These are phyloP conservation scores for Ogataea pignaliae DNA, from an alignment of 805 yeast genomes.

Conservation along the genomic window DNA sequence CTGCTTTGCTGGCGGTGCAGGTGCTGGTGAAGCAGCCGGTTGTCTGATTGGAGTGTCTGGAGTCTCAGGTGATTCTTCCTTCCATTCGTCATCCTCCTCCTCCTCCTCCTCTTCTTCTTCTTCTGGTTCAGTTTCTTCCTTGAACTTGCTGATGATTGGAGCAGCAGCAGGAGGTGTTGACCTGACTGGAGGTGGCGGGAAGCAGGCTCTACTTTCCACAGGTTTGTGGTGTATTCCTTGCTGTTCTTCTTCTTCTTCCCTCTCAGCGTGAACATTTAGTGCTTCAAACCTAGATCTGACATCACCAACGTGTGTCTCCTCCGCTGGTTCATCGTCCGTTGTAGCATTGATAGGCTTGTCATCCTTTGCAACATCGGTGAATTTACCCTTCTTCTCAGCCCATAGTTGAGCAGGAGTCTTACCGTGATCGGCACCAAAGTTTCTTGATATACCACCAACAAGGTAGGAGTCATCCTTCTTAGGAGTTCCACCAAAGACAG, in stretches of 20 bases:
- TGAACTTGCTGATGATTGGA: conserved; percentile 12
- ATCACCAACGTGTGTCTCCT: conserved; percentile 29
- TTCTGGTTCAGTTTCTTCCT: conserved; percentile 16
- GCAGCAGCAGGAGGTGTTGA: conserved; percentile 10
- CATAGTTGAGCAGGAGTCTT: conserved; percentile 93
- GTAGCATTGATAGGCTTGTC: conserved; percentile 29
- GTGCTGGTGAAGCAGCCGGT: conserved; percentile 16
- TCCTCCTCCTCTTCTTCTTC: conserved; percentile 17
- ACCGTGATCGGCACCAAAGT: conserved; percentile 66
- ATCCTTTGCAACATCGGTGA: conserved; percentile 36
- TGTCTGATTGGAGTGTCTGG: conserved; percentile 17
- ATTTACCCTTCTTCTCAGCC: conserved; percentile 86
- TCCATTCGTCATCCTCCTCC: conserved; percentile 17
- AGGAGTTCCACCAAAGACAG: conserved; percentile 25
- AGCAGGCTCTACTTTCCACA: conserved; percentile 10
- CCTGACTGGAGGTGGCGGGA: conserved; percentile 20
- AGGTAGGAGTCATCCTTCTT: conserved; percentile 39
- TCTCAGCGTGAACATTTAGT: conserved; percentile 21
- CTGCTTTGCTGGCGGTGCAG: conserved; percentile 15
- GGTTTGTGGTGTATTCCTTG: conserved; percentile 3
- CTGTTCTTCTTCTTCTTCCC: conserved; percentile 23
- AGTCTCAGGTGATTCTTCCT: conserved; percentile 22
- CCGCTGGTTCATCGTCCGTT: conserved; percentile 13
- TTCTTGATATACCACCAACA: conserved; percentile 55
- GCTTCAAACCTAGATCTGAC: conserved; percentile 30